These are phyloP conservation scores for Blepharisma undulans DNA, from an alignment of 169 alveolate genomes.

Conservation along the genomic window DNA sequence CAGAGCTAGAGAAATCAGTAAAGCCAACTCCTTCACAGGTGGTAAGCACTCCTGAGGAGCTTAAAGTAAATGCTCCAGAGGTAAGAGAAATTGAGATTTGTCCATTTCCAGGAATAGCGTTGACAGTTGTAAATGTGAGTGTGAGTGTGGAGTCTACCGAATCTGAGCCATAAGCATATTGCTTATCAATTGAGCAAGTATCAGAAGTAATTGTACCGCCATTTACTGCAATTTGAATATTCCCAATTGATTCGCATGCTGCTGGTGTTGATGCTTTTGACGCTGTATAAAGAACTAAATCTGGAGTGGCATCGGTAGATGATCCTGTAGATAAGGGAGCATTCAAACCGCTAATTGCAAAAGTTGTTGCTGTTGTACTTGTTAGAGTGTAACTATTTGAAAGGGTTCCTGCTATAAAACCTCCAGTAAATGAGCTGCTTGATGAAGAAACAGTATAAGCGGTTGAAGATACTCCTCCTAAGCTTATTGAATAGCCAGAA, in stretches of 20 bases:
- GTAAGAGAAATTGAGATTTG: not conserved
- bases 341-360: not conserved
- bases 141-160: not conserved
- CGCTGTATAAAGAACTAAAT: not conserved
- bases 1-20: not conserved
- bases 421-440: not conserved
- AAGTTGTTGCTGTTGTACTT: not conserved
- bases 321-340: not conserved
- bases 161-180: not conserved
- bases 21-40: not conserved
- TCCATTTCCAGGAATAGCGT: not conserved
- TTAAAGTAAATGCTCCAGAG: not conserved
- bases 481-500: not conserved
- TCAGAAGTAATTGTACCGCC: not conserved
- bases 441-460: not conserved
- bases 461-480: not conserved
- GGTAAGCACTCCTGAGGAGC: not conserved
- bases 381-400: not conserved
- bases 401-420: not conserved
- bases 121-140: not conserved
- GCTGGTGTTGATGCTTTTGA: not conserved
- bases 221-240: not conserved
- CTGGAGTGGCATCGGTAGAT: not conserved
- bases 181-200: not conserved
- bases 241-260: not conserved